Percentiles rank a stretch among this genome's conserved stretches.
Conservation (phyloP, 805 yeast species). For the Schizosaccharomyces osmophilus region DNA sequence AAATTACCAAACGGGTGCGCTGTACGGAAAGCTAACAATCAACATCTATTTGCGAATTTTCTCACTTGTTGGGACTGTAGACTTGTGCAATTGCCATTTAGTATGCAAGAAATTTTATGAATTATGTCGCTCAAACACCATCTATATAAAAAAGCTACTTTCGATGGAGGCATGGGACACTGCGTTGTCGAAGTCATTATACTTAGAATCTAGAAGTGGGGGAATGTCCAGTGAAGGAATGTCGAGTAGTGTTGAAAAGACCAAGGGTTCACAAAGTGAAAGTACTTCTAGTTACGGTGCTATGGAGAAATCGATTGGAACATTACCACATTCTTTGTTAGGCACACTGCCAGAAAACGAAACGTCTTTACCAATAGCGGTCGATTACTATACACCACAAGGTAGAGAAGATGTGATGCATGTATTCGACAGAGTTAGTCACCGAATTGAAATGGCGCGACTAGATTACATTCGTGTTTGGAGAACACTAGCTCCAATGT, state of each 20-base stretch:
- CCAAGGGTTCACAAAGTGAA: too few species aligned
- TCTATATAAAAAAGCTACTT: background rate
- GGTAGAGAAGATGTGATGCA: background rate
- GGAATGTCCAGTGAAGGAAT: too few species aligned
- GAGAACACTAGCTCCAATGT: conserved; percentile 20
- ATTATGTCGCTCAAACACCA: background rate
- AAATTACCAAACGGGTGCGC: background rate
- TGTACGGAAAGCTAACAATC: background rate
- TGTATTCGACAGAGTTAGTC: background rate
- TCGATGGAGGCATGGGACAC: background rate
- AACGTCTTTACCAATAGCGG: background rate
- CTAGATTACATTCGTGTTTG: conserved; percentile 11
- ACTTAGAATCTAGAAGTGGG: background rate
- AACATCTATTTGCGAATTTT: background rate
- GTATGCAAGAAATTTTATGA: background rate
- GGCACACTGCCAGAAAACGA: background rate
- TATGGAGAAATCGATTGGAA: too few species aligned
- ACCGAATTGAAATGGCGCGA: background rate
- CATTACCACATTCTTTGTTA: too few species aligned
- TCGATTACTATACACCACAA: background rate
- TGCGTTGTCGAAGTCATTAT: background rate
- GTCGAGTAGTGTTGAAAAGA: too few species aligned
- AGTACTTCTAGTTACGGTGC: too few species aligned
- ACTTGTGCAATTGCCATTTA: background rate
- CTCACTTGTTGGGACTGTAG: background rate